Evolutionary conservation across 768 basidiomycete species (phyloP), one percentile per base, ranked within the genome.

Genomic region (Suillus subalutaceus): DNA sequence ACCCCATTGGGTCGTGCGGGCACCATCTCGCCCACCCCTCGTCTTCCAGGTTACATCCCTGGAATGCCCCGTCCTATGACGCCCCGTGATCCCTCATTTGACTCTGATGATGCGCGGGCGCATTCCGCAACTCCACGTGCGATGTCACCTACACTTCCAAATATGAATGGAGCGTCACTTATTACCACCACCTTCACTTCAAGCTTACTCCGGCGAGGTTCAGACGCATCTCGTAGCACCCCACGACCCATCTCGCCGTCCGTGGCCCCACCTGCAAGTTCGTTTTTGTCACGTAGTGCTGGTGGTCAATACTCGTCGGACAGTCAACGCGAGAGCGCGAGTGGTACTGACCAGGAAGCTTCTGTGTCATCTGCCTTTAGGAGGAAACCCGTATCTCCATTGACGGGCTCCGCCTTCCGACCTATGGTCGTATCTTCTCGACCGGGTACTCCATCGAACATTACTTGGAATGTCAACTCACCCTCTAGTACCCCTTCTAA

Each of bases 11-110:
- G 78, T 66, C 79, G 86, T 56, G 85, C 86, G 53, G 86, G 81
- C 4, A 79, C 80, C 16, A 75, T 77, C n/a, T 85, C 85, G 38
- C 84, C 85, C 40, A 77, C 78, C 0, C 83, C 85, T 52, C 82
- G 86, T 48, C 73, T 92, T 26, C 93, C 93, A 63, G 93, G 93
- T 16, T 95, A 95, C 77, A 88, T 93, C 65, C 93, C 93, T 30
- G 93, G 93, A 13, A 95, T 95, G 93, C 91, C 91, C 26, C 82
- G 93, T 50, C 93, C 93, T 20, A 93, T 94, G 90, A 94, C 93
- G 7, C 93, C 93, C n/a, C 89, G 88, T 64, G 90, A 92, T 68
- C 71, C 79, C 7, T 79, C 85, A 40, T 80, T 82, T 64, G 93
- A 93, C 58, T 73, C 83, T 37, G 92, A 94, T 63, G 91, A 93